These are phyloP conservation scores for Stropharia rugosoannulata DNA, from an alignment of 768 basidiomycete species.

Conservation along the genomic window DNA sequence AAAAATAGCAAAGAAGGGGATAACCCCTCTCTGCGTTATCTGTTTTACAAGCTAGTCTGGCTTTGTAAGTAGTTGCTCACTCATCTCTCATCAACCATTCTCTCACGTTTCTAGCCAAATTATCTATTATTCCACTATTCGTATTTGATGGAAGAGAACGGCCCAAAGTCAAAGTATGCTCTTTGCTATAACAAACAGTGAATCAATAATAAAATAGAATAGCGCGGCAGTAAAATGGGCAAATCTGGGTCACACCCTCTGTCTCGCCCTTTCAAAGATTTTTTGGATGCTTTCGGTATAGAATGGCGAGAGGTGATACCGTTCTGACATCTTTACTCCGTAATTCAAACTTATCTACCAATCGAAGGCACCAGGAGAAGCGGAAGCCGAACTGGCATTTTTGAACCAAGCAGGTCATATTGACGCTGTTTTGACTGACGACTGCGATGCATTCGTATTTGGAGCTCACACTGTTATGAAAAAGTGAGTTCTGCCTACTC, in stretches of 20 bases:
- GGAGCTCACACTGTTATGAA: slow-evolving; percentile 17
- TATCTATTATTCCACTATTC: slow-evolving; percentile 66
- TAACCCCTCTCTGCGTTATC: slow-evolving; percentile 67
- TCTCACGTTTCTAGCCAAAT: slow-evolving; percentile 12
- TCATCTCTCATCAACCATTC: too few relatives aligned
- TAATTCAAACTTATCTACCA: not conserved
- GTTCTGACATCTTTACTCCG: not conserved
- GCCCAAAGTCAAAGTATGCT: slow-evolving; percentile 58
- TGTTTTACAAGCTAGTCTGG: slow-evolving; percentile 60
- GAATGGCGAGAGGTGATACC: slow-evolving; percentile 49
- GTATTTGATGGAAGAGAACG: slow-evolving; percentile 74
- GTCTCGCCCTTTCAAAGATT: slow-evolving; percentile 48
- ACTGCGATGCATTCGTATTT: slow-evolving; percentile 22
- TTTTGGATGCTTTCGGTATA: slow-evolving; percentile 60
- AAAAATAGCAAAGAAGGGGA: slow-evolving; percentile 60
- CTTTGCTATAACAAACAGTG: slow-evolving; percentile 15
- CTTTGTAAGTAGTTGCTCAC: not conserved
- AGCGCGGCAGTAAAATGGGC: slow-evolving; percentile 32
- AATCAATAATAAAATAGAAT: not conserved
- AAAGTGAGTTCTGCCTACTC: slow-evolving; percentile 16
- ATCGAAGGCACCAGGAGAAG: slow-evolving; percentile 18
- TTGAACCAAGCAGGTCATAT: slow-evolving; percentile 17
- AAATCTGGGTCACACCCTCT: slow-evolving; percentile 45
- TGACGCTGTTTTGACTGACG: slow-evolving; percentile 21
- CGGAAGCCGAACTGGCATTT: slow-evolving; percentile 22